Evolutionary conservation across 139 green algal species (phyloP).

Genomic region (Ulvella scutata): DNA sequence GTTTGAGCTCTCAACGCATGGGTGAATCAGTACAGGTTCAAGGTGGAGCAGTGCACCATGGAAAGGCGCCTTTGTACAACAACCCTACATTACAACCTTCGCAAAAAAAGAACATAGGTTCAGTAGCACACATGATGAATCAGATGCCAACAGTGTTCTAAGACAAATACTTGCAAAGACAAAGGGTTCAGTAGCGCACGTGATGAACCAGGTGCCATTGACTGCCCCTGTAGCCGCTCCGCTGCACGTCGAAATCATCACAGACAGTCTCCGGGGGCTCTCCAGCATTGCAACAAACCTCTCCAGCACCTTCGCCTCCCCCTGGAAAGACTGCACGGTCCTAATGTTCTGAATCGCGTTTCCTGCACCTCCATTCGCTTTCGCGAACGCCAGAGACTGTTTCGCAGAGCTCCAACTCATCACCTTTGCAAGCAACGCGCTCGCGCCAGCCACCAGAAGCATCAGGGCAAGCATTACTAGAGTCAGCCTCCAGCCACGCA

Average conservation of each 20-base stretch:
- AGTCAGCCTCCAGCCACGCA: background rate
- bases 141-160: no score
- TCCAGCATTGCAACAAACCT: slow-evolving; percentile 35
- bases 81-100: no score
- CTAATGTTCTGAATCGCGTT: slow-evolving; percentile 47
- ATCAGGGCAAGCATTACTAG: background rate
- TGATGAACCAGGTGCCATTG: background rate
- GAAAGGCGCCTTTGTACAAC: no score
- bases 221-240: background rate
- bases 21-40: no score
- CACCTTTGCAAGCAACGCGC: background rate
- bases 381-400: background rate
- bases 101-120: no score
- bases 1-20: no score
- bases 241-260: background rate
- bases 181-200: no score
- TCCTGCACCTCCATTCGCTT: slow-evolving; percentile 45
- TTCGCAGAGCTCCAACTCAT: background rate
- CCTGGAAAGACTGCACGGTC: slow-evolving; percentile 57
- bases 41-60: no score
- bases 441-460: background rate
- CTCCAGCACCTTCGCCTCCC: slow-evolving; percentile 20
- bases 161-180: no score
- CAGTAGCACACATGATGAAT: no score
- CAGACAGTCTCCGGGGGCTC: slow-evolving; percentile 3